These are phyloP conservation scores for Nepenthes alata DNA, from an alignment of 179 eudicot genomes.

Conservation along the genomic window DNA sequence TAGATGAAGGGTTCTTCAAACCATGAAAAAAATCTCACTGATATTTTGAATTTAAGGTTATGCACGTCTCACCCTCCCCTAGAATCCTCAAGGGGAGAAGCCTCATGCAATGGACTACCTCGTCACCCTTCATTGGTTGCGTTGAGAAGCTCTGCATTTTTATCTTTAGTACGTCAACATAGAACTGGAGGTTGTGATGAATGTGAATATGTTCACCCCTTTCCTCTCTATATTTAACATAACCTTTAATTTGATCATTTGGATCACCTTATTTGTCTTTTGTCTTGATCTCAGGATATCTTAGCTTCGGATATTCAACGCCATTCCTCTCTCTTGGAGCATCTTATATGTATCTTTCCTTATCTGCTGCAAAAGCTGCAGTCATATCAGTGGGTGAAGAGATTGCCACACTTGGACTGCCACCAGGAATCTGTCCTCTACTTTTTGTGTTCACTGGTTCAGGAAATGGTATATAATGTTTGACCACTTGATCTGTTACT, in stretches of 20 bases:
- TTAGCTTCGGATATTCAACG: constrained; percentile 80
- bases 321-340: constrained; percentile 84
- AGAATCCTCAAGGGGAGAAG: too few species aligned
- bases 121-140: too few species aligned
- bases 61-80: too few species aligned
- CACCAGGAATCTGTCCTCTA: constrained; percentile 76
- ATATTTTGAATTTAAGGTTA: too few species aligned
- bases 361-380: constrained; percentile 95
- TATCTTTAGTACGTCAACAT: too few species aligned
- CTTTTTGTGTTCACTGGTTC: constrained; percentile 91
- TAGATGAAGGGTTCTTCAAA: too few species aligned
- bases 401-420: constrained; percentile 74
- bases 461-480: constrained; percentile 64
- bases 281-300: constrained; percentile 49
- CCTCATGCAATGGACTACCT: too few species aligned
- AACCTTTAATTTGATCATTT: background rate
- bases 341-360: constrained; percentile 89
- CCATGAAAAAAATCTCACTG: too few species aligned
- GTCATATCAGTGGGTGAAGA: constrained; percentile 91
- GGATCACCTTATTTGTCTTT: constrained; percentile 1
- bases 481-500: background rate
- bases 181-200: too few species aligned
- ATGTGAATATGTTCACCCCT: too few species aligned
- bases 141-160: too few species aligned
- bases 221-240: too few species aligned